Conservation (phyloP, 2,329 filamentous ascomycete species). For the Curvularia sp. region DNA sequence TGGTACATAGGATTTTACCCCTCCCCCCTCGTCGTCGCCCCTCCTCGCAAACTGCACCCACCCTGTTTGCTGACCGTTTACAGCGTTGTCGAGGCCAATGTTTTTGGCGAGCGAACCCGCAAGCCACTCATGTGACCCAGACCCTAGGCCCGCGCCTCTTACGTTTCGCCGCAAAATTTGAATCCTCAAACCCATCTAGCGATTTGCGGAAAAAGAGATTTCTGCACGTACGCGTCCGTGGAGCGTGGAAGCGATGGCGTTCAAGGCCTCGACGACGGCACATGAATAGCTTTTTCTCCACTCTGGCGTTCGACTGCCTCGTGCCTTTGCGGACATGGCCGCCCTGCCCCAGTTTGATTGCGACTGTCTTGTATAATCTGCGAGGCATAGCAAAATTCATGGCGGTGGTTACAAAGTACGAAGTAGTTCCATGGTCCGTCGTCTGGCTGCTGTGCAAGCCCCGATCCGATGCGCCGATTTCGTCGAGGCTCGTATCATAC, state of each 20-base stretch:
- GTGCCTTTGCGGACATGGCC: constrained; percentile 14
- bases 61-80: too few relatives aligned
- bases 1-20: constrained; percentile 21
- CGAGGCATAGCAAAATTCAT: background rate
- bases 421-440: constrained; percentile 1
- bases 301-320: constrained; percentile 22
- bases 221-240: constrained; percentile 15
- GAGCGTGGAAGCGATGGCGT: constrained; percentile 6
- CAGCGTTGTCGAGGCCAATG: too few relatives aligned
- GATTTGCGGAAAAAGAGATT: constrained; percentile 14
- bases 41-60: constrained; percentile 11
- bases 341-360: constrained; percentile 10
- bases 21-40: constrained; percentile 15
- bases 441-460: constrained; percentile 11
- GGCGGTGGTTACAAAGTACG: background rate
- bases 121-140: constrained; percentile 16
- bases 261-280: background rate
- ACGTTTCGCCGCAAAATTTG: constrained; percentile 21
- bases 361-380: background rate
- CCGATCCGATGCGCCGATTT: constrained; percentile 20
- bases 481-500: constrained; percentile 2
- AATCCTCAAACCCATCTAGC: constrained; percentile 18
- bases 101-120: background rate
- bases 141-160: constrained; percentile 20
- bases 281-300: constrained; percentile 19